Evolutionary conservation across 345 rosid genomes (phyloP), one percentile per base, ranked within the genome.

Genomic region (Noccaea caerulescens): DNA sequence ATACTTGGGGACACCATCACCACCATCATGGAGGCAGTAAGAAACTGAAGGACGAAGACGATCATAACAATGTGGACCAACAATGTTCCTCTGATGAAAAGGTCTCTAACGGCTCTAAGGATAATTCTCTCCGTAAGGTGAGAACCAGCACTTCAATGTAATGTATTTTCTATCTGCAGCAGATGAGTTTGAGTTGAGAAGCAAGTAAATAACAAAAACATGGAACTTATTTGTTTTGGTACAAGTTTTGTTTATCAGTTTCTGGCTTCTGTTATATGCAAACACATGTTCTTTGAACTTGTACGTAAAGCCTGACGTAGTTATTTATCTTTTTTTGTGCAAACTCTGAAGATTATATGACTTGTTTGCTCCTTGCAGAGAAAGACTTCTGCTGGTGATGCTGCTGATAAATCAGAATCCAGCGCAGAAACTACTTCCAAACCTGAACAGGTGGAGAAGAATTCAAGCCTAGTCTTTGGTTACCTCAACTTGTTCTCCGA

Each of bases 401-500:
- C 72, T 33, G 78, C 67, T 68, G 76, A 76, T 65, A 80, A 72
- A 73, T 53, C 81, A 32, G 83, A 82, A 66, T 67, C 63, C 58
- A 81, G 71, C 71, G 59, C 80, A 13, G 66, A 61, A 10, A 72
- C 58, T 59, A 81, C 68, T 67, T 37, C 70, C n/a, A 66, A 82
- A 61, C 42, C 82, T 52, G 90, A 85, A 59, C 64, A 66, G 39
- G 72, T 66, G 67, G 83, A 64, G 34, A 69, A 82, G 64, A 71
- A 82, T 33, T 87, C 97, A 34, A 94, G 82, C 82, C 83, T 88
- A 54, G 96, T 94, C 69, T 94, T 91, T 71, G 99, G 99, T 69
- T 94, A 89, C 87, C 96, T 94, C 68, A 94, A 94, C 83, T 87
- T 94, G 61, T 87, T 94, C 82, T 94, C 99, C 75, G 99, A 94